A percentile compares a stretch with the other conserved stretches of the same genome.
Evolutionary conservation across 2,329 filamentous ascomycete species (phyloP).

Genomic region (Fusarium coicis): DNA sequence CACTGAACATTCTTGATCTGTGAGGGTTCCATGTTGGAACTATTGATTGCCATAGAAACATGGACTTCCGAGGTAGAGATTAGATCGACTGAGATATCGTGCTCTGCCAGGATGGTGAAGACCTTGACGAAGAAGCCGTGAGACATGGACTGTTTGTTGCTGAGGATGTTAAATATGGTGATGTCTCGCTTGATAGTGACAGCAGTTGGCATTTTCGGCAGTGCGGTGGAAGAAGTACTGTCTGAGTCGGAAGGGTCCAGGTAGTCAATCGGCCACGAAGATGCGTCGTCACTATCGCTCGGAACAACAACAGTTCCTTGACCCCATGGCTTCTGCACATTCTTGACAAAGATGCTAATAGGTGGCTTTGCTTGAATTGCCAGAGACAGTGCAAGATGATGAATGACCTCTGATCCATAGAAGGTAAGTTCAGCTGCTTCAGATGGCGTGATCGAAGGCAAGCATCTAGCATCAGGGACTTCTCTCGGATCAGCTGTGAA

Average conservation of each 20-base stretch:
- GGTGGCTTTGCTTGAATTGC: neutral
- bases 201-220: neutral
- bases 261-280: neutral
- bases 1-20: neutral
- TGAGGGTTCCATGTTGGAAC: neutral
- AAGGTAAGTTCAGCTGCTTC: neutral
- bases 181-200: neutral
- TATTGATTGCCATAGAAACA: neutral
- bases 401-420: neutral
- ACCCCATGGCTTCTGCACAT: neutral
- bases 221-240: neutral
- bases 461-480: neutral
- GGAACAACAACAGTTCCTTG: neutral
- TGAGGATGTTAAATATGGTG: neutral
- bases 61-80: neutral
- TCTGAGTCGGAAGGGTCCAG: neutral
- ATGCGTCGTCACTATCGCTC: neutral
- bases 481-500: neutral
- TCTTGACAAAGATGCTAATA: neutral
- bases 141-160: neutral
- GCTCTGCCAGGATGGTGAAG: neutral
- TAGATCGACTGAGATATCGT: neutral
- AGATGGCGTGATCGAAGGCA: neutral
- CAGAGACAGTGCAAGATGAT: neutral
- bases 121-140: neutral